Evolutionary conservation across 805 yeast species (phyloP).

Genomic region (Ogataea dorogensis): DNA sequence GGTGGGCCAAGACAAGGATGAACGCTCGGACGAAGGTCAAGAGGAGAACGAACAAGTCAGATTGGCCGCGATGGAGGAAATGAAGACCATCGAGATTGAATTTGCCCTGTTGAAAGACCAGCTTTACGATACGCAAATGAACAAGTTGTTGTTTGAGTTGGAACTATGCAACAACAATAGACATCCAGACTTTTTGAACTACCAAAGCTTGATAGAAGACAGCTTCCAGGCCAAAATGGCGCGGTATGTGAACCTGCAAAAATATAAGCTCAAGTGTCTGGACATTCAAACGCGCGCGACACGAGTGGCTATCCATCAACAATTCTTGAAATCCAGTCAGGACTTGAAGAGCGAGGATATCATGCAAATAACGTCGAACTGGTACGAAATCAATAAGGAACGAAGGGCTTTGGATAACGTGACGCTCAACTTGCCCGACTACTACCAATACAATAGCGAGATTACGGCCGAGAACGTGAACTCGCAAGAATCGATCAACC

Average conservation of each 20-base stretch:
- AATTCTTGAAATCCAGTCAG: slow-evolving; percentile 63
- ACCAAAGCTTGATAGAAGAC: slow-evolving; percentile 67
- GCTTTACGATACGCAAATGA: slow-evolving; percentile 78
- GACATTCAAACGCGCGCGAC: slow-evolving; percentile 77
- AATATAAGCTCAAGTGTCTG: slow-evolving; percentile 73
- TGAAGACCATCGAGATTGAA: slow-evolving; percentile 78
- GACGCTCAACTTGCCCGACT: slow-evolving; percentile 51
- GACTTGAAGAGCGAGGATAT: slow-evolving; percentile 67
- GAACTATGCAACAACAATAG: slow-evolving; percentile 84
- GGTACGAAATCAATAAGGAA: slow-evolving; percentile 92
- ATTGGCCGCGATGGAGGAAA: slow-evolving; percentile 63
- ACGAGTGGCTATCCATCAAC: slow-evolving; percentile 80
- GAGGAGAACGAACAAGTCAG: slow-evolving; percentile 42
- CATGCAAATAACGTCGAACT: slow-evolving; percentile 70
- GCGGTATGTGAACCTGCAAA: slow-evolving; percentile 38
- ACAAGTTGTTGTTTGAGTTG: slow-evolving; percentile 75
- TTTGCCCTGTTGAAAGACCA: slow-evolving; percentile 85
- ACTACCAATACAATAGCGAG: slow-evolving; percentile 32
- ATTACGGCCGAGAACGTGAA: slow-evolving; percentile 27
- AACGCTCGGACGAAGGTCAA: slow-evolving; percentile 27
- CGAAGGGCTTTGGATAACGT: slow-evolving; percentile 74
- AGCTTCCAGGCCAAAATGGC: slow-evolving; percentile 68
- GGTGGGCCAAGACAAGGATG: slow-evolving; percentile 27
- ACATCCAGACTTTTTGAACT: slow-evolving; percentile 83
- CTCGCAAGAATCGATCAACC: slow-evolving; percentile 31